phyloP scores from a whole-genome alignment of 2,329 filamentous ascomycete species.

The Chaetothyriales sp. region DNA sequence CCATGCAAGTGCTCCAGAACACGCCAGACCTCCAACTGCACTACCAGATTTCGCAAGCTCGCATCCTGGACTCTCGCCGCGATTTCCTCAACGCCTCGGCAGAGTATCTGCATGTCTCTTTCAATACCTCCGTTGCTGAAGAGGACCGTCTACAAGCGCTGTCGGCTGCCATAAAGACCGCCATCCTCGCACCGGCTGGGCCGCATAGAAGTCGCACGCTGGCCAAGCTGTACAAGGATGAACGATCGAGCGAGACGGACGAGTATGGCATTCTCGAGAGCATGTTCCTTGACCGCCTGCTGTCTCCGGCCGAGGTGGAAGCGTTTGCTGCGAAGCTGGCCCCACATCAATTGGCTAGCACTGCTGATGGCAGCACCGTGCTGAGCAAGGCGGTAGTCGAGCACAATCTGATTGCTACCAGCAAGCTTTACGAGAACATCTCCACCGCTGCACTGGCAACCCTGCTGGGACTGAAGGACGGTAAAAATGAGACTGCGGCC shows the following conservation, averaged over 20 bases:
- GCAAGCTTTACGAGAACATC: conserved; percentile 64
- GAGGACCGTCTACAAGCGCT: conserved; percentile 74
- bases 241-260: conserved; percentile 56
- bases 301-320: conserved; percentile 67
- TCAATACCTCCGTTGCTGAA: conserved; percentile 64
- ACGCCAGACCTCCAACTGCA: conserved; percentile 63
- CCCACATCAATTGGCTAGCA: conserved; percentile 80
- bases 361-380: conserved; percentile 80
- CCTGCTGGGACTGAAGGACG: conserved; percentile 55
- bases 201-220: conserved; percentile 67
- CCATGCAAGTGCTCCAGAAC: conserved; percentile 42
- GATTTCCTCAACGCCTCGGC: conserved; percentile 77
- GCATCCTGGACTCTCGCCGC: conserved; percentile 80
- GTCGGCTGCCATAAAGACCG: conserved; percentile 76
- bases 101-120: conserved; percentile 76
- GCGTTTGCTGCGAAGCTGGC: conserved; percentile 68
- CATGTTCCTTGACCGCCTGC: conserved; percentile 83
- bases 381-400: conserved; percentile 87
- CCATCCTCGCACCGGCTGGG: conserved; percentile 80
- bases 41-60: conserved; percentile 81
- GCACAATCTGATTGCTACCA: conserved; percentile 83
- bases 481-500: conserved; percentile 31
- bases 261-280: conserved; percentile 89
- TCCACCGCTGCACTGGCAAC: conserved; percentile 57
- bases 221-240: conserved; percentile 82